A percentile compares a stretch with the other conserved stretches of the same genome.
These are phyloP conservation scores for Taphrina flavorubra DNA, from an alignment of 1,139 yeast genomes.

Conservation along the genomic window DNA sequence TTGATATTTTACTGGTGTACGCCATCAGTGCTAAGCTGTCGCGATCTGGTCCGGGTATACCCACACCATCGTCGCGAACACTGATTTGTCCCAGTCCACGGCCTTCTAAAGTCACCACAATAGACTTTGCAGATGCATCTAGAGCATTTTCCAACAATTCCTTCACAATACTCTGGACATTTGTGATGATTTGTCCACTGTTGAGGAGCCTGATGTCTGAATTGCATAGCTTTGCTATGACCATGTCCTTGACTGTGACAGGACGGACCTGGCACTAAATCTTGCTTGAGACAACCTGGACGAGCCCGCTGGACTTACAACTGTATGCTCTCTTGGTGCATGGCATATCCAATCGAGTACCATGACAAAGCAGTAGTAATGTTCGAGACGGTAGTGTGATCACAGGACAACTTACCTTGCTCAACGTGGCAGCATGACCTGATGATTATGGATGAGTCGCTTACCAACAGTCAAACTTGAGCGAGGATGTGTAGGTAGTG, in stretches of 20 bases:
- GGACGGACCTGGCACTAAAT: neutral
- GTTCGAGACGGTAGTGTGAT: no score
- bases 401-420: no score
- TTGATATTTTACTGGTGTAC: conserved; percentile 63
- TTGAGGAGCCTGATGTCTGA: conserved; percentile 41
- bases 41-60: conserved; percentile 61
- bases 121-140: conserved; percentile 63
- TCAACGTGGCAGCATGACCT: no score
- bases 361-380: no score
- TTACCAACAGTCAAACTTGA: no score
- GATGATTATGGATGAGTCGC: no score
- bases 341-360: no score
- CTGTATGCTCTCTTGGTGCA: no score
- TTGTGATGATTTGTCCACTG: conserved; percentile 45
- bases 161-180: conserved; percentile 58
- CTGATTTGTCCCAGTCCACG: conserved; percentile 59
- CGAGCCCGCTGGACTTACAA: no score
- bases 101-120: conserved; percentile 61
- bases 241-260: neutral
- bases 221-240: conserved; percentile 18
- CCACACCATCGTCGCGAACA: conserved; percentile 69
- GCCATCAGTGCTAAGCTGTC: conserved; percentile 59
- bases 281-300: no score
- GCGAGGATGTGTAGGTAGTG: no score
- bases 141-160: conserved; percentile 70